Evolutionary conservation across 441 rosid genomes (phyloP).

Genomic region (Omphalea diandra): DNA sequence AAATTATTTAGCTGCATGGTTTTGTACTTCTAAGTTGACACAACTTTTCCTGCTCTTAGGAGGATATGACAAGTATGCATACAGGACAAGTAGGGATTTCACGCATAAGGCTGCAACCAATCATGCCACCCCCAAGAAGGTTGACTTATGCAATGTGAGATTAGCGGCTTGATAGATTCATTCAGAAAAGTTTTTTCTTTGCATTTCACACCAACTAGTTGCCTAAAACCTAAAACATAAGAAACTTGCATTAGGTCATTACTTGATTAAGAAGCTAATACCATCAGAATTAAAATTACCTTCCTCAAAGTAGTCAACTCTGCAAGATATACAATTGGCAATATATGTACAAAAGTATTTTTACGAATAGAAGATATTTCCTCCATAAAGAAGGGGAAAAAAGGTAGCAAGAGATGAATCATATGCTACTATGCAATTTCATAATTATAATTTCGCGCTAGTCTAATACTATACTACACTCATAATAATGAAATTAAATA

Average conservation of each 20-base stretch:
- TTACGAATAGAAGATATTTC: constrained; percentile 1
- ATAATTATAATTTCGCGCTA: background rate
- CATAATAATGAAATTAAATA: constrained; percentile 4
- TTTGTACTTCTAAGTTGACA: background rate
- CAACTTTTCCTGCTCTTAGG: background rate
- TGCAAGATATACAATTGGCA: too few species aligned
- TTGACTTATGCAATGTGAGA: background rate
- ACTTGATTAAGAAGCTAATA: background rate
- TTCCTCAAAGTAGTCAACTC: background rate
- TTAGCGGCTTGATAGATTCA: background rate
- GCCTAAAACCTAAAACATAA: constrained; percentile 5
- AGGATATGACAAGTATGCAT: background rate
- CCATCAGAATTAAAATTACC: background rate
- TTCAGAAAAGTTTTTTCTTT: background rate
- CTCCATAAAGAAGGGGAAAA: background rate
- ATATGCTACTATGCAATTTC: background rate
- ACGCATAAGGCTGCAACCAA: background rate
- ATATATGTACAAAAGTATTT: background rate
- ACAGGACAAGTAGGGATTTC: background rate
- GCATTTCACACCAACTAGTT: background rate
- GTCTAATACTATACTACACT: background rate
- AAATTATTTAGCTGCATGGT: too few species aligned
- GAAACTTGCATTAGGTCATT: constrained; percentile 8
- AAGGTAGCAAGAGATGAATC: background rate
- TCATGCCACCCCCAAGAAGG: background rate